Base-by-base conservation (phyloP, 2,329 filamentous ascomycete genomes). In the Penicillium concentricum region DNA sequence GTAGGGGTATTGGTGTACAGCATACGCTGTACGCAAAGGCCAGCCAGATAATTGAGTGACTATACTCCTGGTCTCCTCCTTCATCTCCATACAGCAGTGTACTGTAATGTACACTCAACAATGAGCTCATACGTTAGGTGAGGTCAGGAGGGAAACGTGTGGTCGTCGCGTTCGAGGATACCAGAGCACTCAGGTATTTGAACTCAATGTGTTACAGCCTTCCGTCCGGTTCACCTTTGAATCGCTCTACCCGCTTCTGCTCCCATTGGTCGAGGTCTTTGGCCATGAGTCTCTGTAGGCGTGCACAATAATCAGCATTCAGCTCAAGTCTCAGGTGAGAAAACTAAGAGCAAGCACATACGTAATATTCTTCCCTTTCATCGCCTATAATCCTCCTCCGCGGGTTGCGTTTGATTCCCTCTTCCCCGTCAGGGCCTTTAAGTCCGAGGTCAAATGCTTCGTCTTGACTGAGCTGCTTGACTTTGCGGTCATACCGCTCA, bases 211-310 rank as follows among this genome's bases (percentile, higher is more conserved):
- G 24, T 51, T 74, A 88, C 64, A 96, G 73, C 49, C 90, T 84
- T 34, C 93, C 93, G 73, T 99, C 93, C 59, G 85, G 89, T 75
- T 99, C 95, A 64, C 94, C 94, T 20, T 90, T 87, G 59, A 97
- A 82, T 71, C 94, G 82, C 78, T 96, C 87, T 12, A 97, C 92
- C 51, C 95, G 86, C 77, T 94, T 95, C 77, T 97, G 94, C 74
- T 97, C 93, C 94, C 94, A 99, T 70, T 91, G 84, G 69, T 99
- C 93, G 59, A 97, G 78, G 71, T 97, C 94, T 74, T 95, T 96
- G 32, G 90, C 90, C 65, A 91, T 89, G 38, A 90, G 80, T 76
- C 87, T 85, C 90, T 94, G 74, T 56, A 37, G 26, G 51, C 9
- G 48, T 42, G 51, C 15, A 26, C 24, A 30, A 38, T 49, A 9